Evolutionary conservation across 169 alveolate genomes (phyloP).

Genomic region (Eimeria falciformis): DNA sequence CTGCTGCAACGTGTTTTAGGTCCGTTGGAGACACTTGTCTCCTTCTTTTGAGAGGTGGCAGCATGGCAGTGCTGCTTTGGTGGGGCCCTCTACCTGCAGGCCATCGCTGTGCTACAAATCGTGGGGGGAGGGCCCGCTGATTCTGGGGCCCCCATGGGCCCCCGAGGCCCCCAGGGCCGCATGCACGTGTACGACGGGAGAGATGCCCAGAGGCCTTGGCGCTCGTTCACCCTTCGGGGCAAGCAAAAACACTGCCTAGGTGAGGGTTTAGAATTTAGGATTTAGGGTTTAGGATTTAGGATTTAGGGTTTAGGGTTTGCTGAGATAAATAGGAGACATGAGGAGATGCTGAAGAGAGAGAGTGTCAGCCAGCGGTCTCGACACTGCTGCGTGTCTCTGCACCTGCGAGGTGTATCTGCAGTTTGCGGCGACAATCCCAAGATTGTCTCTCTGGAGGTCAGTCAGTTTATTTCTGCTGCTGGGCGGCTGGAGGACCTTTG

Average conservation of each 20-base stretch:
- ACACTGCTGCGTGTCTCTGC: too few relatives aligned
- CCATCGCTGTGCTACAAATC: background rate
- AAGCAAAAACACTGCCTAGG: conserved; percentile 13
- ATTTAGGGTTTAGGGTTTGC: too few relatives aligned
- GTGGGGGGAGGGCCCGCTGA: background rate
- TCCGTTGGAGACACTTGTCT: too few relatives aligned
- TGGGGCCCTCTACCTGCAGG: too few relatives aligned
- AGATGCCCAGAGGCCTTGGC: conserved; percentile 39
- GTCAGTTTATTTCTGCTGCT: background rate
- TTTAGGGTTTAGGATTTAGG: too few relatives aligned
- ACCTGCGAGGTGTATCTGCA: background rate
- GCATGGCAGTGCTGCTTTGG: too few relatives aligned
- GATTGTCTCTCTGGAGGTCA: background rate
- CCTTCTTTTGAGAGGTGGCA: too few relatives aligned
- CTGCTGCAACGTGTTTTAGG: background rate
- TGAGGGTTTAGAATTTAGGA: background rate
- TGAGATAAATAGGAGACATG: too few relatives aligned
- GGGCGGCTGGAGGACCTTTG: too few relatives aligned
- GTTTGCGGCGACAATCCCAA: background rate
- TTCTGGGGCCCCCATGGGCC: background rate
- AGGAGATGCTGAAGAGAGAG: background rate
- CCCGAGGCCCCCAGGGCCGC: background rate
- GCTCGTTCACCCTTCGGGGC: conserved; percentile 27
- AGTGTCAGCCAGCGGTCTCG: too few relatives aligned
- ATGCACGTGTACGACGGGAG: conserved; percentile 47